Conservation (phyloP, 164 flowering plant genomes). For the Tetrastigma voinierianum region DNA sequence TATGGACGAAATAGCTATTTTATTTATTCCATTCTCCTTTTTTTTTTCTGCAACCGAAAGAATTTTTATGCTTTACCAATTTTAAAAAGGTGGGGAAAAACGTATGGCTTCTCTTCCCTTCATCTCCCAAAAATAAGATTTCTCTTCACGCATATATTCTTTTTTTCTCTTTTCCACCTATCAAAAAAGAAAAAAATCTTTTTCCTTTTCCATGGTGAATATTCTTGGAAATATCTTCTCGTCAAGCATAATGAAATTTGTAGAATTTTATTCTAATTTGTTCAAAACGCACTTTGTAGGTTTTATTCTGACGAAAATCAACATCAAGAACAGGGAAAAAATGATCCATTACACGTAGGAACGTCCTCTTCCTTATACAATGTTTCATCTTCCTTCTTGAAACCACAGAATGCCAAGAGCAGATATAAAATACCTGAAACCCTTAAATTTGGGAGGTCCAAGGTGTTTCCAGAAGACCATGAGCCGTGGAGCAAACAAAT, state of each 20-base stretch:
- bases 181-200: too few species aligned
- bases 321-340: slow-evolving; percentile 34
- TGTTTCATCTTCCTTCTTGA: slow-evolving; percentile 35
- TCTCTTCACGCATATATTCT: too few species aligned
- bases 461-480: slow-evolving; percentile 52
- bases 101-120: too few species aligned
- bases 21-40: too few species aligned
- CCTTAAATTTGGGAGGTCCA: slow-evolving; percentile 33
- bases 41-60: too few species aligned
- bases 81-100: too few species aligned
- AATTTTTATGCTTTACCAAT: too few species aligned
- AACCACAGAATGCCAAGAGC: slow-evolving; percentile 23
- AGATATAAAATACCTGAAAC: slow-evolving; percentile 29
- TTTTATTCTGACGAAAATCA: slow-evolving; percentile 56
- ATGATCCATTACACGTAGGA: slow-evolving; percentile 23
- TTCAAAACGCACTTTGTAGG: slow-evolving; percentile 28
- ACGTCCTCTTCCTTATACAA: slow-evolving; percentile 36
- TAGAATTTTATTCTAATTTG: too few species aligned
- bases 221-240: not conserved
- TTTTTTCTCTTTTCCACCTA: too few species aligned
- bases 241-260: not conserved
- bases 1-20: too few species aligned
- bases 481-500: slow-evolving; percentile 54
- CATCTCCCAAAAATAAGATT: too few species aligned
- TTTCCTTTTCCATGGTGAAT: too few species aligned